Percentiles rank a stretch among this genome's conserved stretches.
phyloP scores from a whole-genome alignment of 148 eudicot species.

The Gaultheria prostrata region DNA sequence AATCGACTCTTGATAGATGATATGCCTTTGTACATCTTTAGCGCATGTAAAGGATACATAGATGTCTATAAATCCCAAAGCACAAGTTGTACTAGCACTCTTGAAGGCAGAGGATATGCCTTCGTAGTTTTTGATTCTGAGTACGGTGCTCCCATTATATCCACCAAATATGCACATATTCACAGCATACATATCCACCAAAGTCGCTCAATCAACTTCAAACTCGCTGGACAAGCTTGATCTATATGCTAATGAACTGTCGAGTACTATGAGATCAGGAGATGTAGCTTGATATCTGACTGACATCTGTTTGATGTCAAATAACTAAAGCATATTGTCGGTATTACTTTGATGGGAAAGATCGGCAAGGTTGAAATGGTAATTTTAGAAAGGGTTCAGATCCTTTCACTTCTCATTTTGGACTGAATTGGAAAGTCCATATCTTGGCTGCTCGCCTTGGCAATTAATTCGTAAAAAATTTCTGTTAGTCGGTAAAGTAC shows the following conservation, averaged over 20 bases:
- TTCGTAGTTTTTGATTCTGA: neutral
- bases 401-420: neutral
- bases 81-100: too few species aligned
- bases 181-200: neutral
- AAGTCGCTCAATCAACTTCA: neutral
- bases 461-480: neutral
- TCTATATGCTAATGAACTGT: neutral
- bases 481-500: too few species aligned
- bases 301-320: neutral
- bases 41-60: too few species aligned
- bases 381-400: neutral
- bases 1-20: neutral
- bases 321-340: neutral
- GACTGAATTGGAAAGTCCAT: neutral
- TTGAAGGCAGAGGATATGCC: neutral
- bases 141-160: neutral
- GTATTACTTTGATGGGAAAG: neutral
- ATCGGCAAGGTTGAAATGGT: neutral
- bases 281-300: neutral
- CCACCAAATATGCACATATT: neutral
- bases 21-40: too few species aligned
- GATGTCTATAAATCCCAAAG: too few species aligned
- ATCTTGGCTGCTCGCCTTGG: neutral
- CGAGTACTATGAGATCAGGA: neutral
- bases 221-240: neutral